Base-by-base conservation (phyloP, 768 basidiomycete species). In the Botryobasidium botryosum region DNA sequence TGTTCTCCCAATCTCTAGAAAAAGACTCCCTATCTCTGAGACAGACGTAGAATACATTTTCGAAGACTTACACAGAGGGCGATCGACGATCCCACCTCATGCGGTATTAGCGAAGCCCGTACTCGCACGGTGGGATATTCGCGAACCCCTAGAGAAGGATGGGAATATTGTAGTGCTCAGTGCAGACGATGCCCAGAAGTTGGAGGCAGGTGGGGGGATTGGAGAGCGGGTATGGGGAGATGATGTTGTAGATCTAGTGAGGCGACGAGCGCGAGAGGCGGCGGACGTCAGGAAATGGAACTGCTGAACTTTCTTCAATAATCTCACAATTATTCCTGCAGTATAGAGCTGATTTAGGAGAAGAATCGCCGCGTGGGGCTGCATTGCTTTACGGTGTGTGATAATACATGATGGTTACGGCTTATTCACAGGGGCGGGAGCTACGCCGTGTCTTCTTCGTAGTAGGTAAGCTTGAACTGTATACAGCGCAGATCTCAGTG, bases 91-190 rank as follows among this genome's bases (percentile, higher is more conserved):
- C 18, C 86, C 87, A 4, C 91, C 91, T 0, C 71, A 82, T 45
- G 66, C 70, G 13, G 71, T 90, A 7, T 77, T 83, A 17, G 60
- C 71, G 6, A 70, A 77, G 37, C 84, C 92, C 0, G 70, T 74
- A 2, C 65, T 91, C 2, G 69, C 83, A 20, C 68, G 87, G 36
- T 99, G 92, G 94, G 77, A 87, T 52, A 69, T 71, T 15, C 57
- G 57, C 2, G 60, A 60, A 29, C 77, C 79, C 2, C 56, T 97
- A 18, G 64, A 68, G 21, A 63, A 72, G n/a, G 77, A 82, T 31
- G n/a, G n/a, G n/a, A 97, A 97, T 57, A 74, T 80, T 46, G 84
- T 91, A 8, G 77, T 88, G 2, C 76, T 96, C 62, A 84, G 87
- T 46, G 59, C 68, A 44, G 67, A 65, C 40, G 85, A 94, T 57